Evolutionary conservation across 192 early-diverging fungal species (phyloP).

Genomic region (Gaertneriomyces sp.): DNA sequence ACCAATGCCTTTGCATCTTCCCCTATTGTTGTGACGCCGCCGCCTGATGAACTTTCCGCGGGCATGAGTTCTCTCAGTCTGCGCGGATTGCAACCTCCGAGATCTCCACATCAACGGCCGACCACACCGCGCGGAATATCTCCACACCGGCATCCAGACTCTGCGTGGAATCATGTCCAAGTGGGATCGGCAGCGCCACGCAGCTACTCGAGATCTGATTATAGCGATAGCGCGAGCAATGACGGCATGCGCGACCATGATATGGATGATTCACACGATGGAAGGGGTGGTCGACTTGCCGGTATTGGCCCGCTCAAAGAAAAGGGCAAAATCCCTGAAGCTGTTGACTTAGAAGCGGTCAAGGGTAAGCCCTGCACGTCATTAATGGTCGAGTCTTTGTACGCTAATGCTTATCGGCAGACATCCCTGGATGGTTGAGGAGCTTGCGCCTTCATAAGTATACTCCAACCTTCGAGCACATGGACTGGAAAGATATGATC

Average conservation of each 20-base stretch:
- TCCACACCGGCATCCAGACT: conserved; percentile 33
- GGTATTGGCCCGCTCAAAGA: conserved; percentile 52
- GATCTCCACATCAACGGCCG: conserved; percentile 23
- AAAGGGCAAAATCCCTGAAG: conserved; percentile 69
- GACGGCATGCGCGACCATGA: conserved; percentile 21
- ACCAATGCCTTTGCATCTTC: conserved; percentile 1
- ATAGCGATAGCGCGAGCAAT: conserved; percentile 34
- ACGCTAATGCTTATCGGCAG: conserved; percentile 35
- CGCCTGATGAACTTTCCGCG: conserved; percentile 4
- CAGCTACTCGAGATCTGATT: conserved; percentile 35
- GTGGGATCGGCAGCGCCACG: conserved; percentile 36
- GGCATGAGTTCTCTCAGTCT: conserved; percentile 6
- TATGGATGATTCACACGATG: conserved; percentile 28
- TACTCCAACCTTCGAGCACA: conserved; percentile 77
- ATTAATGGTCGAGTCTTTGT: neutral
- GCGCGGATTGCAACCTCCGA: conserved; percentile 6
- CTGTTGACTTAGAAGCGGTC: conserved; percentile 69
- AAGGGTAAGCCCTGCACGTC: conserved; percentile 48
- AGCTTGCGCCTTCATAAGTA: conserved; percentile 95
- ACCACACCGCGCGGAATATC: conserved; percentile 32
- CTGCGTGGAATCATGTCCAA: conserved; percentile 41
- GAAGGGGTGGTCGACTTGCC: conserved; percentile 13
- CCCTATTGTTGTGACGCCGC: neutral
- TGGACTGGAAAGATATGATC: conserved; percentile 87
- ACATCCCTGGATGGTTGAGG: conserved; percentile 91